Percentiles rank a stretch among this genome's conserved stretches.
Conservation (phyloP, 2,329 filamentous ascomycete species). For the Dactylellina haptotyla region DNA sequence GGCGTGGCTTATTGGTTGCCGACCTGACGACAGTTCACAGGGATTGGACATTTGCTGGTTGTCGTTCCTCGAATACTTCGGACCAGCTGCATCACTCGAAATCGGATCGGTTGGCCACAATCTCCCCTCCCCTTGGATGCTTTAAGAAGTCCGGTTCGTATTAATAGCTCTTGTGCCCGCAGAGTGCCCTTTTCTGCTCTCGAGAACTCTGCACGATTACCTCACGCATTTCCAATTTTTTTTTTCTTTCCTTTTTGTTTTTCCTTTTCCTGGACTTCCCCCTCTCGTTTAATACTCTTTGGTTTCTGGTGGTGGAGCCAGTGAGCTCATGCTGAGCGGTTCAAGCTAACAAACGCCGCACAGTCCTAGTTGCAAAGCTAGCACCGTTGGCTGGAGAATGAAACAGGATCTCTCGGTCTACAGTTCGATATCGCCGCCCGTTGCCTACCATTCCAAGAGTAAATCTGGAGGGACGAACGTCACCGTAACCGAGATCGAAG, state of each 20-base stretch:
- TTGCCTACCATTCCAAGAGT: slow-evolving; percentile 31
- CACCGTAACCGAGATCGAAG: slow-evolving; percentile 33
- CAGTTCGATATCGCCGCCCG: slow-evolving; percentile 40
- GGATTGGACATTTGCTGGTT: slow-evolving; percentile 49
- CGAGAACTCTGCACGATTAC: not conserved
- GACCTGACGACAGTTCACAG: slow-evolving; percentile 53
- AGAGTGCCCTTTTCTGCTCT: slow-evolving; percentile 1
- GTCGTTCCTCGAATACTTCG: slow-evolving; percentile 21
- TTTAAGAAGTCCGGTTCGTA: slow-evolving; percentile 42
- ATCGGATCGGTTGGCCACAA: slow-evolving; percentile 36
- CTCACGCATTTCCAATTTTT: not conserved
- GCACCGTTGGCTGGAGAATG: slow-evolving; percentile 38
- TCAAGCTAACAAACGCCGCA: not conserved
- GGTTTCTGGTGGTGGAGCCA: not conserved
- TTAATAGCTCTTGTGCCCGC: slow-evolving; percentile 26
- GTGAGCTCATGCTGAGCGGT: no score
- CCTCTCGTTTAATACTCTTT: no score
- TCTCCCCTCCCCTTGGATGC: slow-evolving; percentile 37
- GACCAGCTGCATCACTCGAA: slow-evolving; percentile 35
- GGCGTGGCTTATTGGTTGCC: slow-evolving; percentile 40
- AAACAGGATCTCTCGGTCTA: slow-evolving; percentile 38
- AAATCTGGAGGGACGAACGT: slow-evolving; percentile 33
- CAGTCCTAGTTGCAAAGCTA: not conserved
- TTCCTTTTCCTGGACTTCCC: no score
- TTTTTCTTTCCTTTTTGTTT: not conserved